phyloP scores from a whole-genome alignment of 2,329 filamentous ascomycete genomes.

The Neophaeococcomyces aloes region DNA sequence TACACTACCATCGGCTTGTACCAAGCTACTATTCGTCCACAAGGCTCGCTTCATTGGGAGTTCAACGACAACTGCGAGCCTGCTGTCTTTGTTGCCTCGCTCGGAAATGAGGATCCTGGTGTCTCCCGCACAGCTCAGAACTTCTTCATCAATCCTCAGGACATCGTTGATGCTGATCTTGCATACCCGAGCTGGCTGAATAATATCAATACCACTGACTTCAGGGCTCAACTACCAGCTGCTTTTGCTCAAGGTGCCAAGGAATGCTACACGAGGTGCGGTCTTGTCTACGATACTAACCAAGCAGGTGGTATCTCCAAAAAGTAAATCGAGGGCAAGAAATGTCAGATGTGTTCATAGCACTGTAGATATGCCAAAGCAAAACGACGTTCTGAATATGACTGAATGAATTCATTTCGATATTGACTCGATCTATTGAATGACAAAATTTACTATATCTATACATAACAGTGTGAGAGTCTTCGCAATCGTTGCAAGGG shows the following conservation, averaged over 20 bases:
- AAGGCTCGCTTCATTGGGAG: conserved; percentile 46
- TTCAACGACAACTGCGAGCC: conserved; percentile 46
- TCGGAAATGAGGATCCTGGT: conserved; percentile 28
- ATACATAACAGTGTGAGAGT: too few relatives aligned
- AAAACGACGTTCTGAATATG: too few relatives aligned
- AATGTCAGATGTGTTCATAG: background rate
- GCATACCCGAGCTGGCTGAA: conserved; percentile 13
- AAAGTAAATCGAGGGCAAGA: conserved; percentile 2
- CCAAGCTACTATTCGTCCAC: conserved; percentile 43
- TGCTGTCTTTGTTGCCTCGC: conserved; percentile 39
- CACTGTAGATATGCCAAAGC: too few relatives aligned
- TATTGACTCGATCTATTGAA: too few relatives aligned
- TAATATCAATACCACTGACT: conserved; percentile 13
- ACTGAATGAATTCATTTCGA: too few relatives aligned
- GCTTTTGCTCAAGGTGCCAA: conserved; percentile 12
- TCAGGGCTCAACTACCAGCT: conserved; percentile 10
- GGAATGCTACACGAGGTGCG: conserved; percentile 9
- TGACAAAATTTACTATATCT: too few relatives aligned
- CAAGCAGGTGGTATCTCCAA: conserved; percentile 12
- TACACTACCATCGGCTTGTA: conserved; percentile 27
- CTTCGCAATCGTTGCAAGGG: too few relatives aligned
- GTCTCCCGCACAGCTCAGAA: conserved; percentile 35
- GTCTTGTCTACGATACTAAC: conserved; percentile 10
- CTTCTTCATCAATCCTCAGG: conserved; percentile 37
- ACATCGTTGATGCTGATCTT: conserved; percentile 33